These are phyloP conservation scores for Clohesyomyces aquaticus DNA, from an alignment of 495 filamentous ascomycete species.

Conservation along the genomic window DNA sequence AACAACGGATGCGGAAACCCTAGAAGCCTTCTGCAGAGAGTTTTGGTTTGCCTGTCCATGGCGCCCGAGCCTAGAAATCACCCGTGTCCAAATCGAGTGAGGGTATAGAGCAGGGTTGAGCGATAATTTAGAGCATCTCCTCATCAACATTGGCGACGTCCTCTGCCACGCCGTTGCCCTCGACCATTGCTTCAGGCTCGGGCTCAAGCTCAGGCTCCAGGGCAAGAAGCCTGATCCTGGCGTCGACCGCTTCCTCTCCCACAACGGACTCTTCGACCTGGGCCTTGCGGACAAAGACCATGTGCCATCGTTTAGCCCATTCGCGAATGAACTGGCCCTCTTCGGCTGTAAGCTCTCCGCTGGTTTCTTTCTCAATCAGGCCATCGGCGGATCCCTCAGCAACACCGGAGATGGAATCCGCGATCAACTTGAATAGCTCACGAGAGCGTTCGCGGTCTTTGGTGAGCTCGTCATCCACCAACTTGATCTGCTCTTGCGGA, in stretches of 20 bases:
- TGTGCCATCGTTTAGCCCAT: constrained; percentile 86
- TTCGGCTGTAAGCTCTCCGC: constrained; percentile 52
- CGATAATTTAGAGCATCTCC: constrained; percentile 18
- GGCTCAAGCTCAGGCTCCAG: constrained; percentile 20
- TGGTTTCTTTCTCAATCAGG: constrained; percentile 62
- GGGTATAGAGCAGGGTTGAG: too few relatives aligned
- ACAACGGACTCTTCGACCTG: constrained; percentile 77
- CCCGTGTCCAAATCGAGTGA: too few relatives aligned
- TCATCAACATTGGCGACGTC: constrained; percentile 11
- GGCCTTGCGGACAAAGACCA: constrained; percentile 78
- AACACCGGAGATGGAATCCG: constrained; percentile 75
- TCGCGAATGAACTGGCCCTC: constrained; percentile 66
- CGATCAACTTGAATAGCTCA: constrained; percentile 75
- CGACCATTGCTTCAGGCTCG: constrained; percentile 1
- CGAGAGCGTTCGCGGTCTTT: constrained; percentile 73
- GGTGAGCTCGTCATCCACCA: constrained; percentile 66
- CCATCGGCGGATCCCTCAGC: constrained; percentile 74
- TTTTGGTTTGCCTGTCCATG: too few relatives aligned
- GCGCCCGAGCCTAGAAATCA: too few relatives aligned
- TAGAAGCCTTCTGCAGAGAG: too few relatives aligned
- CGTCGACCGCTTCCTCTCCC: constrained; percentile 43
- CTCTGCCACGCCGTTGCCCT: constrained; percentile 11
- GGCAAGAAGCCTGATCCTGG: constrained; percentile 35
- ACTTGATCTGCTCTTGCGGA: constrained; percentile 62
- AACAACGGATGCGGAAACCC: too few relatives aligned